These are phyloP conservation scores for Aureobasidium pullulans DNA, from an alignment of 2,329 filamentous ascomycete genomes.

Conservation along the genomic window DNA sequence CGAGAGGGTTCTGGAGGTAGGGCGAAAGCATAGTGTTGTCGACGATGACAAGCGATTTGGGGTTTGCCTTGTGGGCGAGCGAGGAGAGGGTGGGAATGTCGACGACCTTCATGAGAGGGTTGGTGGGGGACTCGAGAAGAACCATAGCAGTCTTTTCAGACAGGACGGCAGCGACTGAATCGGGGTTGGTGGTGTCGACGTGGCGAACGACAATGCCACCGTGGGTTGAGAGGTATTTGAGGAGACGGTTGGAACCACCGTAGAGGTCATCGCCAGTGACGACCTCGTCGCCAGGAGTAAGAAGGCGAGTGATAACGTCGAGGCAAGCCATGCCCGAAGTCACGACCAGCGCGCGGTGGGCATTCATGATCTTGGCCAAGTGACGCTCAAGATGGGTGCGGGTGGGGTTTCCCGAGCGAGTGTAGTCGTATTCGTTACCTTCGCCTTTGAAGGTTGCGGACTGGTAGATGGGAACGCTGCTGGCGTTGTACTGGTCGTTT, in stretches of 20 bases:
- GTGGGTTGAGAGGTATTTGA: constrained; percentile 85
- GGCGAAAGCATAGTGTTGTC: constrained; percentile 99
- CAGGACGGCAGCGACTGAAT: constrained; percentile 61
- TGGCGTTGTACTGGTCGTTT: constrained; percentile 94
- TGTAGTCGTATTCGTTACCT: constrained; percentile 91
- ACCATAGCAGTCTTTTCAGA: constrained; percentile 87
- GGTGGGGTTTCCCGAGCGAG: constrained; percentile 92
- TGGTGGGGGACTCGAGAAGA: constrained; percentile 90
- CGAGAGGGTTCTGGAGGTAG: constrained; percentile 85
- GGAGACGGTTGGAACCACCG: constrained; percentile 85
- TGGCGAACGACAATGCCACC: constrained; percentile 91
- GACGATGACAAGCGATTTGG: constrained; percentile 75
- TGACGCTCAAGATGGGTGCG: constrained; percentile 93
- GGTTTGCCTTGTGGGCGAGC: constrained; percentile 68
- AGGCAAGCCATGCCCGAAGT: constrained; percentile 96
- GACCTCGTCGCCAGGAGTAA: constrained; percentile 91
- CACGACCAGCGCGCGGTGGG: constrained; percentile 81
- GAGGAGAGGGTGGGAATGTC: constrained; percentile 77
- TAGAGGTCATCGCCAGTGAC: constrained; percentile 96
- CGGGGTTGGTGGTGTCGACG: constrained; percentile 80
- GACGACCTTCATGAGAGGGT: constrained; percentile 96
- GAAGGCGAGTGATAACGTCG: constrained; percentile 87
- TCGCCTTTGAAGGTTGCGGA: constrained; percentile 94
- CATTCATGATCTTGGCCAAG: constrained; percentile 98
- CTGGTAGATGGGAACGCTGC: constrained; percentile 94